phyloP scores from a whole-genome alignment of 257 asterid species.

The Nicotiana tabacum region DNA sequence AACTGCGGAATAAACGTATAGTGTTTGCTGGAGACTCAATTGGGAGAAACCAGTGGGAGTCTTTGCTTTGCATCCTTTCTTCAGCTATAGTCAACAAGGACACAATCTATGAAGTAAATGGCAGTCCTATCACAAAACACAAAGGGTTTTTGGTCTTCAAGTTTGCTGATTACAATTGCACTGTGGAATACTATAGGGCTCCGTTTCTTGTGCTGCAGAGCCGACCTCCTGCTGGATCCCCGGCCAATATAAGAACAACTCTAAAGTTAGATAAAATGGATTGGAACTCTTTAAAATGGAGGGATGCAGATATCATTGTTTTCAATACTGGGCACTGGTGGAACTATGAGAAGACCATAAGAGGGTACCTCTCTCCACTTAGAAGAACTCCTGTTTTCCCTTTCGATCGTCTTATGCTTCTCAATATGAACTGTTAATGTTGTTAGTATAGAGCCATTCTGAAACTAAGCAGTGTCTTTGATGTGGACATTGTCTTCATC shows the following conservation, averaged over 20 bases:
- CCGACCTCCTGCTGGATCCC: slow-evolving; percentile 61
- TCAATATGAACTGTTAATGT: background rate
- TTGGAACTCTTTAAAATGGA: slow-evolving; percentile 70
- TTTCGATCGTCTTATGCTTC: background rate
- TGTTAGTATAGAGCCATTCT: background rate
- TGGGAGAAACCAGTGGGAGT: slow-evolving; percentile 99
- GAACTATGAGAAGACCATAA: slow-evolving; percentile 85
- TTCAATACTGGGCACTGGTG: slow-evolving; percentile 95
- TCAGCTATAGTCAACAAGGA: slow-evolving; percentile 51
- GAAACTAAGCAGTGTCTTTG: background rate
- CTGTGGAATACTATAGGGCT: slow-evolving; percentile 79
- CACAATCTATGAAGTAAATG: slow-evolving; percentile 70
- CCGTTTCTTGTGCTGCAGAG: slow-evolving; percentile 90
- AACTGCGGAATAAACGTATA: slow-evolving; percentile 65
- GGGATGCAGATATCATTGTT: slow-evolving; percentile 66
- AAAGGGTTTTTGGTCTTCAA: slow-evolving; percentile 79
- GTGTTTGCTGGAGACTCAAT: slow-evolving; percentile 95
- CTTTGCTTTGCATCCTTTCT: slow-evolving; percentile 86
- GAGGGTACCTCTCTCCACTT: slow-evolving; percentile 45
- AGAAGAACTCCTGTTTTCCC: background rate
- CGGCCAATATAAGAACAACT: slow-evolving; percentile 51
- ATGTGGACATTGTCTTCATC: background rate
- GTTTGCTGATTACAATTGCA: slow-evolving; percentile 75
- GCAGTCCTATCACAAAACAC: slow-evolving; percentile 92
- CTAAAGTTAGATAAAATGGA: slow-evolving; percentile 80